Evolutionary conservation across 2,329 filamentous ascomycete genomes (phyloP).

Genomic region (Aspergillus awamori): DNA sequence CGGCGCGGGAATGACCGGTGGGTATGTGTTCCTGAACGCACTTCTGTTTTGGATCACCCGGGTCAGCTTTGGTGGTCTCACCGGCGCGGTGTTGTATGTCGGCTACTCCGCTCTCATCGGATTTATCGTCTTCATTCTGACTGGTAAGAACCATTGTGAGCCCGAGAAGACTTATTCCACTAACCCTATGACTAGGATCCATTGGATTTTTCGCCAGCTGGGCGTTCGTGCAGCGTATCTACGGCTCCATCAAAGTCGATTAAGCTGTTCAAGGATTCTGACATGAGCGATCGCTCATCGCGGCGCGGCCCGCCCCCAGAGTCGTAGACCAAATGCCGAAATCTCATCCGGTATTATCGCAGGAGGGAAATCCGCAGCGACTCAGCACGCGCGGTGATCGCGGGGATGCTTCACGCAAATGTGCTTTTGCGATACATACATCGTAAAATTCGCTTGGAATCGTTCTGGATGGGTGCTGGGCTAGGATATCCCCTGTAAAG

Average conservation of each 20-base stretch:
- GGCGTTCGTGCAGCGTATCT: conserved; percentile 92
- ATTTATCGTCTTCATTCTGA: conserved; percentile 89
- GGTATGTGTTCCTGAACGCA: conserved; percentile 90
- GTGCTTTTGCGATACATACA: background rate
- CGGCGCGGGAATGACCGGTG: conserved; percentile 84
- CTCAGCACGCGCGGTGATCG: too few relatives aligned
- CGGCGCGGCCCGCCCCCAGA: conserved; percentile 2
- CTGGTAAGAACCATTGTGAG: conserved; percentile 64
- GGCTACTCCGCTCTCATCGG: conserved; percentile 90
- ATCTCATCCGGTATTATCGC: background rate
- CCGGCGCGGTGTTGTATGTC: conserved; percentile 86
- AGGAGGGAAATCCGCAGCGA: background rate
- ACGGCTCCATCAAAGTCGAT: conserved; percentile 97
- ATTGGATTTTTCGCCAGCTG: conserved; percentile 96
- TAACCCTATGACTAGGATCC: conserved; percentile 62
- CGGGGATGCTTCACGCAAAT: too few relatives aligned
- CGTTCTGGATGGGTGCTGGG: background rate
- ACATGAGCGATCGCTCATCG: background rate
- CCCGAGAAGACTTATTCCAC: background rate
- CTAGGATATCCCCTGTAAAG: conserved; percentile 17
- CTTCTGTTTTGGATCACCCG: conserved; percentile 89
- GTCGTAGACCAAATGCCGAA: background rate
- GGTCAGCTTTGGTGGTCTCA: conserved; percentile 79
- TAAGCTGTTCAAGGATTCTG: conserved; percentile 44
- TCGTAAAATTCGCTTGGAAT: background rate